These are phyloP conservation scores for Boletus tomentosulus DNA, from an alignment of 768 basidiomycete genomes.

Conservation along the genomic window DNA sequence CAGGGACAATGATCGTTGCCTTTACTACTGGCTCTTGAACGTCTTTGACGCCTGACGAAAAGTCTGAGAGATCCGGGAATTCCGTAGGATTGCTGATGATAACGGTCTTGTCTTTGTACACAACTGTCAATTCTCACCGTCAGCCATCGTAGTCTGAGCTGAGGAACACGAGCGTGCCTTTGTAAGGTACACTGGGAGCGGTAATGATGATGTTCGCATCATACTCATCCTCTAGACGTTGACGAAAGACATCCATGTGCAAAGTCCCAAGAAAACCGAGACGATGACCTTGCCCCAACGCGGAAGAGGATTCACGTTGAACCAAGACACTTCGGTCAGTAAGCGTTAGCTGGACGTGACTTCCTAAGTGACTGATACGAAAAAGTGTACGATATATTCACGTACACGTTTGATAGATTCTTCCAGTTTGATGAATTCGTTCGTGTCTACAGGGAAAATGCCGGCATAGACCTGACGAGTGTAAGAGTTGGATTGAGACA, in stretches of 20 bases:
- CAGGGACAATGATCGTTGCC: constrained; percentile 91
- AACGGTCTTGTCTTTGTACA: constrained; percentile 61
- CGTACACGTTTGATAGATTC: constrained; percentile 89
- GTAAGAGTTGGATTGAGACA: neutral
- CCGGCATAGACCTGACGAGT: constrained; percentile 80
- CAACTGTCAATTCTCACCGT: constrained; percentile 43
- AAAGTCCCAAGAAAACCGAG: constrained; percentile 93
- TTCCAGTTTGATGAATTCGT: constrained; percentile 89
- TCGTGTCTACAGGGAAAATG: constrained; percentile 87
- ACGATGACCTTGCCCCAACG: constrained; percentile 91
- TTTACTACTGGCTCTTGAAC: constrained; percentile 92
- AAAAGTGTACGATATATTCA: neutral
- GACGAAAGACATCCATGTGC: constrained; percentile 96
- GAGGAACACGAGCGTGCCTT: constrained; percentile 41
- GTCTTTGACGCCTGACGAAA: constrained; percentile 55
- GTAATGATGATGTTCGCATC: constrained; percentile 93
- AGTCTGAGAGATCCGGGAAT: constrained; percentile 81
- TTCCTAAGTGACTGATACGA: constrained; percentile 6
- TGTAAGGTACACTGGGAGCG: constrained; percentile 93
- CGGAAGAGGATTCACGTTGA: constrained; percentile 88
- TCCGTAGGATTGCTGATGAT: constrained; percentile 90
- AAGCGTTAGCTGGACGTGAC: constrained; percentile 57
- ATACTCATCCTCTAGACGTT: constrained; percentile 95
- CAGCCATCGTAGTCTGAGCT: neutral
- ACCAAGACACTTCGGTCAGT: constrained; percentile 88